These are phyloP conservation scores for Piper longum DNA, from an alignment of 164 flowering plant genomes.

Conservation along the genomic window DNA sequence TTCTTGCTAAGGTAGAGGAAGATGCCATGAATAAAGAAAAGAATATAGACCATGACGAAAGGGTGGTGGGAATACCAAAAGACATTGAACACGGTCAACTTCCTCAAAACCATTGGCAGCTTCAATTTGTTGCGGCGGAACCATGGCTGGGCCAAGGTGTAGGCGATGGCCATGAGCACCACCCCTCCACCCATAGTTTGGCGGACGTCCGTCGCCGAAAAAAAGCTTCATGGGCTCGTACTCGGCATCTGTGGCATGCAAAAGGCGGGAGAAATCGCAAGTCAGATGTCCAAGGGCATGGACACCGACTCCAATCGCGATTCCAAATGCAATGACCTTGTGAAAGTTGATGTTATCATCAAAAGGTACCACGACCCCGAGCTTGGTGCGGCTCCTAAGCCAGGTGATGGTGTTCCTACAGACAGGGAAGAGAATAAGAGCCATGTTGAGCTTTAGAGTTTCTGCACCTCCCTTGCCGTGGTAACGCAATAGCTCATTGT, in stretches of 20 bases:
- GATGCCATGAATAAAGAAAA: slow-evolving; percentile 49
- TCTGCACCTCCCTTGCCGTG: slow-evolving; percentile 57
- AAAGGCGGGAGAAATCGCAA: slow-evolving; percentile 64
- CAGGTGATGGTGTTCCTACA: slow-evolving; percentile 62
- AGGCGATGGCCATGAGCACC: slow-evolving; percentile 59
- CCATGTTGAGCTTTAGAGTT: slow-evolving; percentile 60
- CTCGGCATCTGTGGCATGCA: slow-evolving; percentile 36
- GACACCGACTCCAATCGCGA: slow-evolving; percentile 50
- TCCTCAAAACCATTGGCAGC: slow-evolving; percentile 39
- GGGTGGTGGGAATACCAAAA: slow-evolving; percentile 85
- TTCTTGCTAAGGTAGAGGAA: slow-evolving; percentile 45
- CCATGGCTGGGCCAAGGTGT: slow-evolving; percentile 54
- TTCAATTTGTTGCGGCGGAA: slow-evolving; percentile 38
- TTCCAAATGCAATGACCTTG: slow-evolving; percentile 48
- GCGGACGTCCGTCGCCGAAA: slow-evolving; percentile 37
- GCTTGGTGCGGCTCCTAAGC: slow-evolving; percentile 52
- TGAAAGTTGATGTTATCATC: slow-evolving; percentile 55
- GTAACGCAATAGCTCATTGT: slow-evolving; percentile 47
- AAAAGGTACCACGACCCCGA: slow-evolving; percentile 37
- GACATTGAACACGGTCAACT: slow-evolving; percentile 67
- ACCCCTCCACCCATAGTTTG: slow-evolving; percentile 65
- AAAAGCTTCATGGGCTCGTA: slow-evolving; percentile 39
- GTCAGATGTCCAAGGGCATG: slow-evolving; percentile 48
- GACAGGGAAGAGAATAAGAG: slow-evolving; percentile 47
- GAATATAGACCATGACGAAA: slow-evolving; percentile 48